A percentile compares a stretch with the other conserved stretches of the same genome.
Evolutionary conservation across 192 early-diverging fungal species (phyloP).

Genomic region (Radiomyces spectabilis): DNA sequence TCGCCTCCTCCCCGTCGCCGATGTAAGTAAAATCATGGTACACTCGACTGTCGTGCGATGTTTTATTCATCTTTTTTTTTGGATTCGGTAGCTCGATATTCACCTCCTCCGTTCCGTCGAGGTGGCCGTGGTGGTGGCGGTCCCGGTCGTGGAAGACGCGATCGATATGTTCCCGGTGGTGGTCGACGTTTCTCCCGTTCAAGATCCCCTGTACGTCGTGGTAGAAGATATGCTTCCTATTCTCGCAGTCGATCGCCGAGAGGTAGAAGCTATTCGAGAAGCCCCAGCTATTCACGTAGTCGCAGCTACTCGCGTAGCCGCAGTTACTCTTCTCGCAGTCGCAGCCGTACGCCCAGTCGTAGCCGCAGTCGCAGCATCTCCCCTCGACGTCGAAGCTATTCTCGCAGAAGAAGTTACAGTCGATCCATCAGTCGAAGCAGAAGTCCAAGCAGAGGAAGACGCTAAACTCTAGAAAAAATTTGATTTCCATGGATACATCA

Average conservation of each 20-base stretch:
- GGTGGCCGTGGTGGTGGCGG: conserved; percentile 2
- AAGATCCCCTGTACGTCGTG: conserved; percentile 24
- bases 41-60: too few species aligned
- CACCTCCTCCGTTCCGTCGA: conserved; percentile 15
- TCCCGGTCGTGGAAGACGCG: not conserved
- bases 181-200: conserved; percentile 18
- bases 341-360: conserved; percentile 6
- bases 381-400: conserved; percentile 11
- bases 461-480: not conserved
- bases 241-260: conserved; percentile 26
- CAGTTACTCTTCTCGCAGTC: conserved; percentile 19
- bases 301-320: too few species aligned
- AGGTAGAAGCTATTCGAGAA: too few species aligned
- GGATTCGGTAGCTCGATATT: conserved; percentile 1
- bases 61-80: not conserved
- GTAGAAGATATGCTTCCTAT: conserved; percentile 22
- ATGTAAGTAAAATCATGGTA: not conserved
- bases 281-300: too few species aligned
- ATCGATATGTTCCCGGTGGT: conserved; percentile 11
- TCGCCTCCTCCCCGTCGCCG: conserved; percentile 12
- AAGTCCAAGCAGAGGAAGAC: conserved; percentile 4
- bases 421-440: conserved; percentile 10
- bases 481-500: not conserved
- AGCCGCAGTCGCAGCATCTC: conserved; percentile 11
- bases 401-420: conserved; percentile 21